Evolutionary conservation across 1,139 yeast genomes (phyloP).

Genomic region (Geotrichum australiense): DNA sequence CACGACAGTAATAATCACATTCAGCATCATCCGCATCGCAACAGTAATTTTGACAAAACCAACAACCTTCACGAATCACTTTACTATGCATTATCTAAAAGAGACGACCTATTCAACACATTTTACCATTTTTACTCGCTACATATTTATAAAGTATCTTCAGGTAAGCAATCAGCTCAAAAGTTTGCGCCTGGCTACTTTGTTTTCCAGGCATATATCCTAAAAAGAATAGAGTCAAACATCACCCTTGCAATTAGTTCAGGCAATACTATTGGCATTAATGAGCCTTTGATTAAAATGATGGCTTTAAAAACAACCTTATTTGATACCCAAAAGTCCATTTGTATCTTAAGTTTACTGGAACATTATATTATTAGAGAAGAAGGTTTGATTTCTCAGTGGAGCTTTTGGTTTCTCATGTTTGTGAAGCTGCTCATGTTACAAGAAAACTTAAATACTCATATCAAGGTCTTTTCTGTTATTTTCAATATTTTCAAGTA

Average conservation of each 20-base stretch:
- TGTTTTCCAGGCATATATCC: neutral
- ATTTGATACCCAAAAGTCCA: slow-evolving; percentile 41
- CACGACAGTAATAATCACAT: too few species aligned
- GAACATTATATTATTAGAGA: slow-evolving; percentile 35
- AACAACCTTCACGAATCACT: slow-evolving; percentile 2
- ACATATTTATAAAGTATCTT: slow-evolving; percentile 26
- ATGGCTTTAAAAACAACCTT: slow-evolving; percentile 34
- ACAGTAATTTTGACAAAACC: too few species aligned
- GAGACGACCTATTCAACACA: slow-evolving; percentile 62
- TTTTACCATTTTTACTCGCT: slow-evolving; percentile 55
- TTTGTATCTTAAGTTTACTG: slow-evolving; percentile 43
- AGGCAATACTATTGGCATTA: slow-evolving; percentile 25
- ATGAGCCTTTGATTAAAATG: slow-evolving; percentile 34
- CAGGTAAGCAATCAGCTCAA: neutral
- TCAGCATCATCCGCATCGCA: too few species aligned
- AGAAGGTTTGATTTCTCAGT: slow-evolving; percentile 40
- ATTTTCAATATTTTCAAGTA: slow-evolving; percentile 69
- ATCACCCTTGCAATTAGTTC: neutral
- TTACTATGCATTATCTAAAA: slow-evolving; percentile 33
- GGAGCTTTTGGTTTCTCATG: slow-evolving; percentile 73
- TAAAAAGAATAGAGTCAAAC: neutral
- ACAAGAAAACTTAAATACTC: slow-evolving; percentile 56
- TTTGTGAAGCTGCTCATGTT: slow-evolving; percentile 46
- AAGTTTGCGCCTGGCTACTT: slow-evolving; percentile 4
- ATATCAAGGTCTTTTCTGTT: slow-evolving; percentile 57